Evolutionary conservation across 2,329 filamentous ascomycete genomes (phyloP).

Genomic region (Chaetothyriales sp.): DNA sequence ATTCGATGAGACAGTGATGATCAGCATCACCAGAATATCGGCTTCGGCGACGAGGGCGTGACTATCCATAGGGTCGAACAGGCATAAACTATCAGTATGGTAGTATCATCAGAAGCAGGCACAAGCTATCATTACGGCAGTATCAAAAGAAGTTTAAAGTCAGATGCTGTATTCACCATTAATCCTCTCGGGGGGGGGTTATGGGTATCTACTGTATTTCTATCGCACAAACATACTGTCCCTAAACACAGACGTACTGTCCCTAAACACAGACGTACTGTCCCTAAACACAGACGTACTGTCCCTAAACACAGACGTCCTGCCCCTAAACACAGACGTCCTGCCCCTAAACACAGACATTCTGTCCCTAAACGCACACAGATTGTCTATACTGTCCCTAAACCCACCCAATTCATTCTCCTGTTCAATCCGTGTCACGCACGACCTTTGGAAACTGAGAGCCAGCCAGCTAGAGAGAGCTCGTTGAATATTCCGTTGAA

Average conservation of each 20-base stretch:
- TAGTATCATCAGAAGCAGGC: background rate
- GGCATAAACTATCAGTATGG: background rate
- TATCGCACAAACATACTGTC: background rate
- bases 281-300: background rate
- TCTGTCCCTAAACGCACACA: background rate
- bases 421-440: background rate
- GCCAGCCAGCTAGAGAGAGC: too few relatives aligned
- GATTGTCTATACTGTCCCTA: too few relatives aligned
- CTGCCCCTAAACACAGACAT: background rate
- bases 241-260: background rate
- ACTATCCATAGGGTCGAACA: background rate
- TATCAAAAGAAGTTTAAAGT: background rate
- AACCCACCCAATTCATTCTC: background rate
- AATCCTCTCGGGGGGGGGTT: background rate
- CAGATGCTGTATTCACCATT: background rate
- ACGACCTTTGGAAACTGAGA: background rate
- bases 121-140: background rate
- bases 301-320: background rate
- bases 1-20: constrained; percentile 44
- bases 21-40: background rate
- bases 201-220: background rate
- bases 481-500: too few relatives aligned
- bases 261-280: background rate
- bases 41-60: background rate
- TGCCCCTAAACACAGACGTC: background rate